Conservation (phyloP, 2,329 filamentous ascomycete genomes). For the Atkinsonella hypoxylon region DNA sequence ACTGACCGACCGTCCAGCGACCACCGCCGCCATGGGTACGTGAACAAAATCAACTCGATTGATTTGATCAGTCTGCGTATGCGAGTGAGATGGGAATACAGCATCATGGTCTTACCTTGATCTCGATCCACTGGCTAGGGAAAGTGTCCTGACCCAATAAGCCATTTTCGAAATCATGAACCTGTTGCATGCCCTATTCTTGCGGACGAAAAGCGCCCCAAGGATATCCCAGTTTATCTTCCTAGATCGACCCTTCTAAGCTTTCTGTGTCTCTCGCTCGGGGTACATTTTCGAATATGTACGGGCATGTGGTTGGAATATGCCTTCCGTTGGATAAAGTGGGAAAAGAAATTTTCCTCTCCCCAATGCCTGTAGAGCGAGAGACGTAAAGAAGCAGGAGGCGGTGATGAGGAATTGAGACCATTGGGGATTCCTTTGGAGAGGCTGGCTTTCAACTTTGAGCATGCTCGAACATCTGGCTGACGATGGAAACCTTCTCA, state of each 20-base stretch:
- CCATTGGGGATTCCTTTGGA: neutral
- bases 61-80: slow-evolving; percentile 35
- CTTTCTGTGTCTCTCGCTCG: neutral
- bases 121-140: neutral
- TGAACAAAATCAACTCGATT: slow-evolving; percentile 23
- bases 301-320: slow-evolving; percentile 10
- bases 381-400: neutral
- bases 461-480: slow-evolving; percentile 54
- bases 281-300: slow-evolving; percentile 1
- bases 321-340: slow-evolving; percentile 5
- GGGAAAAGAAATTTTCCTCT: neutral
- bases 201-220: slow-evolving; percentile 8
- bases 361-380: neutral
- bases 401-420: neutral
- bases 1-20: slow-evolving; percentile 29
- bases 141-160: neutral
- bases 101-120: neutral
- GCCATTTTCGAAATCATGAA: slow-evolving; percentile 11
- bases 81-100: slow-evolving; percentile 30
- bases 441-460: slow-evolving; percentile 22
- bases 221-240: neutral
- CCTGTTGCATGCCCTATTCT: slow-evolving; percentile 7
- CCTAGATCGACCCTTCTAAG: neutral
- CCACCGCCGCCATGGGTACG: slow-evolving; percentile 50
- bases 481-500: slow-evolving; percentile 37